A percentile compares a stretch with the other conserved stretches of the same genome.
These are phyloP conservation scores for Cryptosporidium ryanae DNA, from an alignment of 169 alveolate genomes.

Conservation along the genomic window DNA sequence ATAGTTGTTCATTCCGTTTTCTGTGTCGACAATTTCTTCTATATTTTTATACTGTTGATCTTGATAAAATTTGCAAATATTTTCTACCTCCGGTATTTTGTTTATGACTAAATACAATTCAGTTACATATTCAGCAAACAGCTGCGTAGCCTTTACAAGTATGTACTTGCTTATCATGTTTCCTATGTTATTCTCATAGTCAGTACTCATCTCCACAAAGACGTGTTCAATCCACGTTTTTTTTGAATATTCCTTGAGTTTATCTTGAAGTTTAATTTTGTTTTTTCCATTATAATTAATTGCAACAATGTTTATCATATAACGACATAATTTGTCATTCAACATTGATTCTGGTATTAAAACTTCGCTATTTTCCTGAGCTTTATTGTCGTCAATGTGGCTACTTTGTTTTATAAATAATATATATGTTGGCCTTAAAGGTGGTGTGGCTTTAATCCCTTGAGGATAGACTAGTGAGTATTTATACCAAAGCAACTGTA, in stretches of 20 bases:
- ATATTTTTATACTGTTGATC: background rate
- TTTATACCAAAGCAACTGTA: slow-evolving; percentile 57
- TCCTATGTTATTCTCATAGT: background rate
- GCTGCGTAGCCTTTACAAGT: background rate
- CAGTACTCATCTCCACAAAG: slow-evolving; percentile 4
- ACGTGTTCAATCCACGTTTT: slow-evolving; percentile 31
- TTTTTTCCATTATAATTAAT: slow-evolving; percentile 38
- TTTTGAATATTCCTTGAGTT: slow-evolving; percentile 1
- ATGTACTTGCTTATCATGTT: background rate
- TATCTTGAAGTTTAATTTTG: background rate
- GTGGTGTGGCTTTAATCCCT: slow-evolving; percentile 43
- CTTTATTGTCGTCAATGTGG: too few species aligned
- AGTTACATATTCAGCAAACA: slow-evolving; percentile 23
- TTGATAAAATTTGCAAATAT: slow-evolving; percentile 1
- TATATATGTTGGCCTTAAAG: slow-evolving; percentile 32
- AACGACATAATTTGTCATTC: slow-evolving; percentile 24
- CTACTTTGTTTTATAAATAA: slow-evolving; percentile 11
- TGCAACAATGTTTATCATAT: slow-evolving; percentile 54
- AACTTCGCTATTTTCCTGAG: background rate
- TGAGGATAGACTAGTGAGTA: slow-evolving; percentile 26
- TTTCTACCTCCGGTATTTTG: slow-evolving; percentile 2
- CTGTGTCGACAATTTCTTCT: background rate
- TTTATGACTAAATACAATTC: slow-evolving; percentile 20
- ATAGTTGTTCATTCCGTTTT: background rate
- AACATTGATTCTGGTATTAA: slow-evolving; percentile 20